Base-by-base conservation (phyloP, 352 stramenopile species). In the Phytophthora megakarya region DNA sequence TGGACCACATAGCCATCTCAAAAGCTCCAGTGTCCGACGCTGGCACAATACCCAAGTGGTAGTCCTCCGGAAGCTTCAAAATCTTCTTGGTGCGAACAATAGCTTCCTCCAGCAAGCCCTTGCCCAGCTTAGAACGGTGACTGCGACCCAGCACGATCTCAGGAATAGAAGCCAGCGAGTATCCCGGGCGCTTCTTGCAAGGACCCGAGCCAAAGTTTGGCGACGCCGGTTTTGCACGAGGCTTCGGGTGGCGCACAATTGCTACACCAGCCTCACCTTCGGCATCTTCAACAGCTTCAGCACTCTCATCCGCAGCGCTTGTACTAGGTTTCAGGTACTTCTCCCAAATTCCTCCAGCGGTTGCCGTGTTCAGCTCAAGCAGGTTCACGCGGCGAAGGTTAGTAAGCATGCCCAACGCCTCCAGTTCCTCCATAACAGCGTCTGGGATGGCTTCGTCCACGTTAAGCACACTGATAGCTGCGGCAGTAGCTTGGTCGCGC, bases 1-100 rank as follows among this genome's bases (percentile, higher is more conserved):
- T 97, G 67, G 89, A 98, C 97, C 97, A 99, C 97, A 99, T 99
- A 43, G 97, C 97, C 97, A 99, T 99, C 80, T 99, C 97, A 69
- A 98, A 99, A 13, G 97, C 97, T 25, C 97, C 97, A 23, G 97
- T 99, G 76, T 99, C 97, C 8, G 95, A 99, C 38, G 96, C 97
- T 33, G 97, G 97, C 35, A 99, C 97, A 60, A 99, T 99, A 42
- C 96, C 97, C 12, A 98, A 72, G 21, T 92, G 80, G 77, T 99
- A 99, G 67, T 98, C 84, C 15, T 98, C 86, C 19, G 97, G 97
- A 18, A 99, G 75, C 51, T 89, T 81, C 18, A 99, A 76, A 50
- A 99, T 83, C 30, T 90, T 81, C 80, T 98, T 98, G 33, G 95
- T 97, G 61, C 98, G 93, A 22, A 96, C 76, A 66, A 99, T 99